Percentiles rank a stretch among this genome's conserved stretches.
These are phyloP conservation scores for Trichosporon inkin DNA, from an alignment of 1,284 basidiomycete genomes.

Conservation along the genomic window DNA sequence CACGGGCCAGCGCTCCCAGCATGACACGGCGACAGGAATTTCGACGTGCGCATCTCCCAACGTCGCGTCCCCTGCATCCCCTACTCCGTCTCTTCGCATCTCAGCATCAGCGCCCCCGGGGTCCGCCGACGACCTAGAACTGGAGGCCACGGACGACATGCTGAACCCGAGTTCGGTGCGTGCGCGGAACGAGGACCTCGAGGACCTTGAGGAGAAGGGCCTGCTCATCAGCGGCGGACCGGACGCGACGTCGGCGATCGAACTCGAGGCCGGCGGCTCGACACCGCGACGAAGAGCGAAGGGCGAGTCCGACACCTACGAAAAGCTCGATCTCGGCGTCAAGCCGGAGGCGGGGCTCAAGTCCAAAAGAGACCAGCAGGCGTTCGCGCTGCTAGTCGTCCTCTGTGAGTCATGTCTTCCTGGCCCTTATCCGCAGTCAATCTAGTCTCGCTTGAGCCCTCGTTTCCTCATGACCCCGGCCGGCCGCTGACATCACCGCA, in stretches of 20 bases:
- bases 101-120: neutral
- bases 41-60: neutral
- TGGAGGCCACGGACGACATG: conserved; percentile 13
- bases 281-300: neutral
- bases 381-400: conserved; percentile 79
- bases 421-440: conserved; percentile 4
- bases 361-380: conserved; percentile 63
- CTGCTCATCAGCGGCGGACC: conserved; percentile 21
- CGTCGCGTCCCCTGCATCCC: neutral
- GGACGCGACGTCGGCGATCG: neutral
- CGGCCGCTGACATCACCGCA: conserved; percentile 54
- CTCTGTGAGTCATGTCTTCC: conserved; percentile 64
- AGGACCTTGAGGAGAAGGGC: conserved; percentile 44
- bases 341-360: conserved; percentile 32
- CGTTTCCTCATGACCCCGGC: conserved; percentile 12
- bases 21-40: neutral
- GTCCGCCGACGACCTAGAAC: neutral
- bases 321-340: conserved; percentile 30
- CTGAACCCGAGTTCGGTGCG: conserved; percentile 21
- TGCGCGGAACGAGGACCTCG: conserved; percentile 40
- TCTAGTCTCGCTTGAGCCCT: neutral
- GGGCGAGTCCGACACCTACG: conserved; percentile 13
- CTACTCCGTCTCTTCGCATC: neutral
- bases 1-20: too few relatives aligned
- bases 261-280: neutral